phyloP scores from a whole-genome alignment of 805 yeast species.

The Ogataea saltuana region DNA sequence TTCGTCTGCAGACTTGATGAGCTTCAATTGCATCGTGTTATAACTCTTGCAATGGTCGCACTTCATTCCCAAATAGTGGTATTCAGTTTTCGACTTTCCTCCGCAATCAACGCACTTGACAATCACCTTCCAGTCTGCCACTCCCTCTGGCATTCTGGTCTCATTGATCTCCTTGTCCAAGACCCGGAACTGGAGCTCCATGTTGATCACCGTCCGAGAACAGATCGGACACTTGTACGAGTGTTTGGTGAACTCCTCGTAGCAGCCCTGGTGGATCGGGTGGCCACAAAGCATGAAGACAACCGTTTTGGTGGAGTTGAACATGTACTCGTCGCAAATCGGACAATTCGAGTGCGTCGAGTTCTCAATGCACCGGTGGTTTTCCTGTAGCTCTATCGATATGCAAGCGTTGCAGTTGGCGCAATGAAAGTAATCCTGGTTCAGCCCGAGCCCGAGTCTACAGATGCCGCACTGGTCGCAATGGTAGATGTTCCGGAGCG shows the following conservation, averaged over 20 bases:
- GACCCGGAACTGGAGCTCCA: slow-evolving; percentile 86
- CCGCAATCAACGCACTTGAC: slow-evolving; percentile 85
- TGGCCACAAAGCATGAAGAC: slow-evolving; percentile 95
- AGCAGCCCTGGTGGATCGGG: slow-evolving; percentile 85
- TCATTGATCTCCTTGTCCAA: slow-evolving; percentile 78
- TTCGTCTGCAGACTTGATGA: slow-evolving; percentile 62
- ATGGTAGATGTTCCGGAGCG: slow-evolving; percentile 79
- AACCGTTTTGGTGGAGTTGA: slow-evolving; percentile 76
- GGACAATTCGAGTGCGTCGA: slow-evolving; percentile 92
- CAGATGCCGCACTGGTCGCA: slow-evolving; percentile 94
- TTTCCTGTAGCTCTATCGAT: slow-evolving; percentile 71
- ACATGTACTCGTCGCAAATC: slow-evolving; percentile 88
- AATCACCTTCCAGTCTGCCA: slow-evolving; percentile 71
- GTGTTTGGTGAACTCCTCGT: slow-evolving; percentile 76
- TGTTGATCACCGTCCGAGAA: slow-evolving; percentile 77
- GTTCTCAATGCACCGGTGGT: slow-evolving; percentile 82
- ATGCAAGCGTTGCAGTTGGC: slow-evolving; percentile 86
- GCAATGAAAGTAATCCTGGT: slow-evolving; percentile 90
- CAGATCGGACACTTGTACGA: slow-evolving; percentile 92
- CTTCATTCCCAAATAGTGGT: slow-evolving; percentile 83
- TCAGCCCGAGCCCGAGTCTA: slow-evolving; percentile 83
- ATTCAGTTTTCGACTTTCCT: slow-evolving; percentile 71
- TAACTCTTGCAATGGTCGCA: slow-evolving; percentile 87
- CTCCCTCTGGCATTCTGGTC: slow-evolving; percentile 80
- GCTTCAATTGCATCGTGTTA: slow-evolving; percentile 73